A percentile compares a stretch with the other conserved stretches of the same genome.
Conservation (phyloP, 768 basidiomycete species). For the Tubosaeta brunneosetosa region DNA sequence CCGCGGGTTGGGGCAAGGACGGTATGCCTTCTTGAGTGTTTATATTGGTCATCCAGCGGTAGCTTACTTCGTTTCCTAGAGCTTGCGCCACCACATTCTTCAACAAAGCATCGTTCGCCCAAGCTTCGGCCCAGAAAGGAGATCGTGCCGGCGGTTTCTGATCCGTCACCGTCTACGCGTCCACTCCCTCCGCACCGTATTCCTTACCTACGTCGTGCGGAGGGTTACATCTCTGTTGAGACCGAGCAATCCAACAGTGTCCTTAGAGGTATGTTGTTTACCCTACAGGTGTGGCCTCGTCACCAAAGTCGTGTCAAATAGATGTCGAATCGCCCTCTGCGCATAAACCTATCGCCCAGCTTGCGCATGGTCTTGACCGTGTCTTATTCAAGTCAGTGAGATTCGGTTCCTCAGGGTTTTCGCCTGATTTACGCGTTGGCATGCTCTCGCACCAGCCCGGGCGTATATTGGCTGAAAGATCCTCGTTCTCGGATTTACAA, state of each 20-base stretch:
- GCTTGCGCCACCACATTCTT: constrained; percentile 9
- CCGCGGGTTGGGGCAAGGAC: constrained; percentile 20
- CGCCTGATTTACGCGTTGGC: neutral
- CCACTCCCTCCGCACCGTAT: constrained; percentile 20
- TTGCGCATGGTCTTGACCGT: constrained; percentile 63
- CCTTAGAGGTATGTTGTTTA: constrained; percentile 15
- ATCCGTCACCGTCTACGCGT: constrained; percentile 5
- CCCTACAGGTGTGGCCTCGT: too few species aligned
- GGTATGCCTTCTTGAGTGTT: constrained; percentile 5
- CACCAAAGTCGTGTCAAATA: constrained; percentile 14
- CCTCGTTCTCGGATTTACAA: constrained; percentile 84
- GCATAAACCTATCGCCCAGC: constrained; percentile 53
- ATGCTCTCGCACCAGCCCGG: constrained; percentile 49
- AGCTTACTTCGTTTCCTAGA: neutral
- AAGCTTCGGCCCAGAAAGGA: constrained; percentile 7
- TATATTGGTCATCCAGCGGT: neutral
- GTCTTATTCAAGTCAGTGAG: constrained; percentile 69
- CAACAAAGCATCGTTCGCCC: neutral
- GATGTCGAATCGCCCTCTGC: constrained; percentile 41
- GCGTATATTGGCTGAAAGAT: constrained; percentile 86
- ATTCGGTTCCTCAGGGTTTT: neutral
- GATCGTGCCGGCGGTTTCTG: neutral
- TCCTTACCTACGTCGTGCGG: constrained; percentile 25
- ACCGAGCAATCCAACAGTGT: constrained; percentile 1
- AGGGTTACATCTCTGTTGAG: constrained; percentile 21